phyloP scores from a whole-genome alignment of 2,329 filamentous ascomycete genomes.

The Fusarium multiceps region DNA sequence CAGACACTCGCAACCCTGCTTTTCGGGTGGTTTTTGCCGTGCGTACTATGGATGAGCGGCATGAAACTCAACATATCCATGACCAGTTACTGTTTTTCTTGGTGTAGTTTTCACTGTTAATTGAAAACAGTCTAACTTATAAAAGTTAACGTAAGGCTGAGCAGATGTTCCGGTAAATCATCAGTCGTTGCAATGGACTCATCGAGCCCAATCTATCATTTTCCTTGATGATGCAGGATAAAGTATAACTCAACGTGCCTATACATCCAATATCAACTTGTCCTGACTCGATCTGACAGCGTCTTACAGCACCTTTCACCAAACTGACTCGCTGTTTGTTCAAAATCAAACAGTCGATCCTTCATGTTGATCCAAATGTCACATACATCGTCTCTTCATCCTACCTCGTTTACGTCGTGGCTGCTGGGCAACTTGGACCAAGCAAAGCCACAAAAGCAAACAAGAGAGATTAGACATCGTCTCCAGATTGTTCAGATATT shows the following conservation, averaged over 20 bases:
- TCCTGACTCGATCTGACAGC: background rate
- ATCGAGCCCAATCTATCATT: background rate
- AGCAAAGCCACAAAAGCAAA: conserved; percentile 2
- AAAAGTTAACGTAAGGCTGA: conserved; percentile 12
- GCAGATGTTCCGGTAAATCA: background rate
- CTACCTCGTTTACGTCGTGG: conserved; percentile 6
- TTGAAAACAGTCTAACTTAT: background rate
- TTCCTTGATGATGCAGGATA: background rate
- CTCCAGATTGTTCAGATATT: background rate
- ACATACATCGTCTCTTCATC: background rate
- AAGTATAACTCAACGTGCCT: background rate
- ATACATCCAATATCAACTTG: too few relatives aligned
- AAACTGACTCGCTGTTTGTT: background rate
- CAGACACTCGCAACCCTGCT: conserved; percentile 45
- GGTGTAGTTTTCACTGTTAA: background rate
- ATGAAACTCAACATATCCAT: conserved; percentile 13
- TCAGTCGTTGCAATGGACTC: background rate
- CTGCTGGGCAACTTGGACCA: conserved; percentile 20
- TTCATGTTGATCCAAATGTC: conserved; percentile 30
- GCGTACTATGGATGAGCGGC: conserved; percentile 21
- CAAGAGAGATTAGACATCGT: conserved; percentile 8
- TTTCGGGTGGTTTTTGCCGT: conserved; percentile 41
- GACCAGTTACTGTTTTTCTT: background rate
- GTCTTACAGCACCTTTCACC: background rate
- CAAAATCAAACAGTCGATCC: conserved; percentile 1